These are phyloP conservation scores for Carpinus fangiana DNA, from an alignment of 306 rosid genomes.

Conservation along the genomic window DNA sequence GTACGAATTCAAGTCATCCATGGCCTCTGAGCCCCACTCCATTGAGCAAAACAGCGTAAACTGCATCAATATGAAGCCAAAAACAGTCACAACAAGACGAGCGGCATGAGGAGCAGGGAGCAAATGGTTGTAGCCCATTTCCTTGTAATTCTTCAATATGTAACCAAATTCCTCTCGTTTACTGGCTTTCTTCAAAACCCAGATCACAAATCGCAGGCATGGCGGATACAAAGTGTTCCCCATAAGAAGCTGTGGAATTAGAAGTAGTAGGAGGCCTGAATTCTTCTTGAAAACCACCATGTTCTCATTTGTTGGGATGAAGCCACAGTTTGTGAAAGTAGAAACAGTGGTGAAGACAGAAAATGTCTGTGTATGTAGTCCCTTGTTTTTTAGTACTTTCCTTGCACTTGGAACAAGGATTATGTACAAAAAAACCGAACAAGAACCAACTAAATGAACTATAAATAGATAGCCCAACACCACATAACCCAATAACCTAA, in stretches of 20 bases:
- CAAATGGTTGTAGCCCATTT: constrained; percentile 48
- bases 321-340: constrained; percentile 68
- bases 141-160: constrained; percentile 38
- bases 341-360: constrained; percentile 60
- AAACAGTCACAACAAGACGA: constrained; percentile 40
- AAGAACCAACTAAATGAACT: constrained; percentile 31
- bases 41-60: constrained; percentile 44
- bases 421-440: constrained; percentile 30
- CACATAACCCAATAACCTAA: constrained; percentile 23
- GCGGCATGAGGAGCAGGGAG: constrained; percentile 40
- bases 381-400: constrained; percentile 33
- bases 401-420: constrained; percentile 35
- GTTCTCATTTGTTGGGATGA: constrained; percentile 77
- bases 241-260: constrained; percentile 39
- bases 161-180: constrained; percentile 47
- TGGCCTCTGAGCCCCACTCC: constrained; percentile 60
- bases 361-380: constrained; percentile 46
- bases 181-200: constrained; percentile 34
- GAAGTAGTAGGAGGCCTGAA: constrained; percentile 58
- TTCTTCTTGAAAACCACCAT: constrained; percentile 71
- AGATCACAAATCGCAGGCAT: constrained; percentile 42
- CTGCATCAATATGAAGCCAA: constrained; percentile 45
- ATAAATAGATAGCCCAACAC: constrained; percentile 34
- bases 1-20: constrained; percentile 57
- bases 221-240: constrained; percentile 68